Conservation (phyloP, 2,329 filamentous ascomycete genomes). For the Atkinsonella texensis region DNA sequence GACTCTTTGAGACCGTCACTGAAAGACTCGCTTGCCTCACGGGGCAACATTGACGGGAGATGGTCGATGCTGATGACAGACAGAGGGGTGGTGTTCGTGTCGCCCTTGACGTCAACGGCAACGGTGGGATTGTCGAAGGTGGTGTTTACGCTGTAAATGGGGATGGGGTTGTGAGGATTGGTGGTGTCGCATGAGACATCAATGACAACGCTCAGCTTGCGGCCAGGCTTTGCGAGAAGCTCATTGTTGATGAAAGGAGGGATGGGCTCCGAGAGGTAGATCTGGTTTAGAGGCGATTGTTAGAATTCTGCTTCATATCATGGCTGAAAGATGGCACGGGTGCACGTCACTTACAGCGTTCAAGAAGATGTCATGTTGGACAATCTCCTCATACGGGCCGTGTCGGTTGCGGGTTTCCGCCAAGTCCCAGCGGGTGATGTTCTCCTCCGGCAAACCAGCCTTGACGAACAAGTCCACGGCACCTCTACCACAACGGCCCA, state of each 20-base stretch:
- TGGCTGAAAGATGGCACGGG: neutral
- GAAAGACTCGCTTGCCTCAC: slow-evolving; percentile 61
- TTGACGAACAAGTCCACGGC: slow-evolving; percentile 69
- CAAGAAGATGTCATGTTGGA: slow-evolving; percentile 44
- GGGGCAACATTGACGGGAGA: slow-evolving; percentile 68
- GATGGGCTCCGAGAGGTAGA: slow-evolving; percentile 9
- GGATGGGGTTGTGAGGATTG: slow-evolving; percentile 46
- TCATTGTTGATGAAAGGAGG: slow-evolving; percentile 69
- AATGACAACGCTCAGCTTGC: slow-evolving; percentile 69
- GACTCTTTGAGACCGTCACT: slow-evolving; percentile 1
- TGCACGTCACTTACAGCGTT: slow-evolving; percentile 35
- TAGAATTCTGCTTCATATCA: neutral
- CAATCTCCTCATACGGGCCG: slow-evolving; percentile 70
- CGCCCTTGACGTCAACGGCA: slow-evolving; percentile 49
- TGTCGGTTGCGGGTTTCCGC: slow-evolving; percentile 55
- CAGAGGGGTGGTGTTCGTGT: slow-evolving; percentile 36
- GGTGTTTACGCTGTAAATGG: slow-evolving; percentile 74
- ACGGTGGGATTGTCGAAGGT: slow-evolving; percentile 86
- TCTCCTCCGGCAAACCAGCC: slow-evolving; percentile 40
- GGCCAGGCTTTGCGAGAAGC: slow-evolving; percentile 48
- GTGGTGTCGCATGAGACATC: slow-evolving; percentile 63
- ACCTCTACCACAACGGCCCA: slow-evolving; percentile 75
- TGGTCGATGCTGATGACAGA: slow-evolving; percentile 84
- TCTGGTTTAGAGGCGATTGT: slow-evolving; percentile 1
- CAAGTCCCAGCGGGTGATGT: slow-evolving; percentile 56